Percentiles rank a stretch among this genome's conserved stretches.
Evolutionary conservation across 1,284 basidiomycete genomes (phyloP).

Genomic region (Moniliophthora roreri): DNA sequence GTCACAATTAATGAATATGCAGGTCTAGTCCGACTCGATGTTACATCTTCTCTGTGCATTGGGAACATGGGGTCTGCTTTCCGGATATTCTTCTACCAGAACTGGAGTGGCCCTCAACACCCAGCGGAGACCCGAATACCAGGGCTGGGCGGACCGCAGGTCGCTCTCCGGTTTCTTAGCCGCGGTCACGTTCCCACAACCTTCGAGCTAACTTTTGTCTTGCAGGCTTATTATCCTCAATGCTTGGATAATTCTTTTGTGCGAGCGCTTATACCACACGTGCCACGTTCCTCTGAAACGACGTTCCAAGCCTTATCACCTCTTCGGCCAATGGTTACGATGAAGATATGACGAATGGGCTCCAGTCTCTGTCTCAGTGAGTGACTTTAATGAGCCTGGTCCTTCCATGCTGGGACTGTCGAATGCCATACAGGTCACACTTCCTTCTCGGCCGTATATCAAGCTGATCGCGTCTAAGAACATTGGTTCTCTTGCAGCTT

Average conservation of each 20-base stretch:
- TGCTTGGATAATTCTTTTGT: slow-evolving; percentile 69
- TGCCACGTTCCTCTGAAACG: background rate
- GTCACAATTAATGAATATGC: too few species aligned
- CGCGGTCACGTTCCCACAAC: too few species aligned
- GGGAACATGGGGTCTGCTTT: too few species aligned
- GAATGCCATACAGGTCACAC: slow-evolving; percentile 70
- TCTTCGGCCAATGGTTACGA: slow-evolving; percentile 79
- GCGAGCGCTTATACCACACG: slow-evolving; percentile 22
- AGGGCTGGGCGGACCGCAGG: too few species aligned
- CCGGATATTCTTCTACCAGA: too few species aligned
- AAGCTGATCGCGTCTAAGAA: slow-evolving; percentile 38
- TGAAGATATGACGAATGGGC: slow-evolving; percentile 76
- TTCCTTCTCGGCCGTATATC: slow-evolving; percentile 3
- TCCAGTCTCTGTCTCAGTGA: slow-evolving; percentile 65
- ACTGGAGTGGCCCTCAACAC: too few species aligned
- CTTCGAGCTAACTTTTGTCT: slow-evolving; percentile 3
- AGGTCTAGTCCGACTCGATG: too few species aligned
- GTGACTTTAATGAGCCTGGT: slow-evolving; percentile 55
- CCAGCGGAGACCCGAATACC: too few species aligned
- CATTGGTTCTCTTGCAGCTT: slow-evolving; percentile 63
- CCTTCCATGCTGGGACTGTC: slow-evolving; percentile 65
- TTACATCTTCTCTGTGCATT: too few species aligned
- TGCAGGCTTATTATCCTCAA: slow-evolving; percentile 60
- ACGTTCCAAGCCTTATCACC: slow-evolving; percentile 58
- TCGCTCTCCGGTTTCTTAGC: too few species aligned